Base-by-base conservation (phyloP, 257 asterid species). In the Rehmannia glutinosa region DNA sequence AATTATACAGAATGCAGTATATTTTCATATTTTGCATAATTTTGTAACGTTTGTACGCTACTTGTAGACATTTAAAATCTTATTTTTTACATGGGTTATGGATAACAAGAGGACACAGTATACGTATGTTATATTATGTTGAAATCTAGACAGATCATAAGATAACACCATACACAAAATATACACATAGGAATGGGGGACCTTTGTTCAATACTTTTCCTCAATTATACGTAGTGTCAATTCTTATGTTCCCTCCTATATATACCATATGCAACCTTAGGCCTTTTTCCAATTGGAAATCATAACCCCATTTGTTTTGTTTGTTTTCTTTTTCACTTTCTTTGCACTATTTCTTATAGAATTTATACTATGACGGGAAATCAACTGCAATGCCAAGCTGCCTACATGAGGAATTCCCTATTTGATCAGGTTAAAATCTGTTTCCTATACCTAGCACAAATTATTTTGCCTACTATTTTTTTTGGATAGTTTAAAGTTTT, bases 391-490 rank as follows among this genome's bases (percentile, higher is more conserved):
- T 68, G 71, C 42, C 92, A 80, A 78, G 87, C 88, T 67, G 76
- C 86, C 43, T 58, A n/a, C 62, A 53, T 75, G 78, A 85, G 87
- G 71, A 77, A 72, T 69, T 68, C 74, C 65, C 80, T 85, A 60
- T 83, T 88, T 76, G 79, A 80, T 55, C 92, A 88, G 90, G 96
- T 87, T n/a, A n/a, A n/a, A n/a, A n/a, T n/a, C n/a, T n/a, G n/a
- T n/a, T n/a, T n/a, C n/a, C n/a, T n/a, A n/a, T n/a, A n/a, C n/a
- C n/a, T n/a, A n/a, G n/a, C n/a, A n/a, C n/a, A n/a, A n/a, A n/a
- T n/a, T n/a, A n/a, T n/a, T n/a, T n/a, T n/a, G n/a, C n/a, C n/a
- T n/a, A n/a, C n/a, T n/a, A n/a, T n/a, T n/a, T n/a, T n/a, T n/a
- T n/a, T n/a, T n/a, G n/a, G n/a, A n/a, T n/a, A n/a, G n/a, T n/a